phyloP scores from a whole-genome alignment of 1,284 basidiomycete species.

The Tilletia setariae region DNA sequence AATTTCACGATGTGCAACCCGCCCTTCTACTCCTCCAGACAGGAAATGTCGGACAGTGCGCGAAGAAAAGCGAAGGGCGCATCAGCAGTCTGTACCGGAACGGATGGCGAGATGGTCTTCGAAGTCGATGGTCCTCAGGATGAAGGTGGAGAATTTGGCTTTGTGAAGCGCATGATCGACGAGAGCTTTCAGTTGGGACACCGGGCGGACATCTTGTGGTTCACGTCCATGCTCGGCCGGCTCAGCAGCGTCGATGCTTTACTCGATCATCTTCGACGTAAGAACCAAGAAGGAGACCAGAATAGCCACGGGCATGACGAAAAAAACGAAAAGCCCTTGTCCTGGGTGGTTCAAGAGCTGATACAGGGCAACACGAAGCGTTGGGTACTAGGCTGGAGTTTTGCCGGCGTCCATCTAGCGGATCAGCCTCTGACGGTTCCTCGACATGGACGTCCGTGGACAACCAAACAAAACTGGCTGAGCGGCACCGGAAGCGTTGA shows the following conservation, averaged over 20 bases:
- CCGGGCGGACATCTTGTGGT: slow-evolving; percentile 62
- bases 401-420: slow-evolving; percentile 62
- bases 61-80: slow-evolving; percentile 29
- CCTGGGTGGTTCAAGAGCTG: slow-evolving; percentile 74
- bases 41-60: slow-evolving; percentile 62
- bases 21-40: slow-evolving; percentile 75
- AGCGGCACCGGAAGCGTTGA: neutral
- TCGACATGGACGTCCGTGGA: neutral
- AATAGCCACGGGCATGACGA: too few relatives aligned
- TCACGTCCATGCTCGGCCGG: slow-evolving; percentile 85
- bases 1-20: slow-evolving; percentile 85
- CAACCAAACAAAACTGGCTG: neutral
- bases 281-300: slow-evolving; percentile 44
- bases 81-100: slow-evolving; percentile 66
- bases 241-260: slow-evolving; percentile 69
- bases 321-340: slow-evolving; percentile 62
- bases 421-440: neutral
- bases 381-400: slow-evolving; percentile 86
- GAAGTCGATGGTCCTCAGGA: slow-evolving; percentile 25
- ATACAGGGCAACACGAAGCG: slow-evolving; percentile 79
- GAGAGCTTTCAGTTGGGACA: slow-evolving; percentile 65
- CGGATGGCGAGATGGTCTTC: slow-evolving; percentile 79
- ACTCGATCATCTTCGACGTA: slow-evolving; percentile 62
- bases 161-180: slow-evolving; percentile 72
- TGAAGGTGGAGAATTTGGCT: slow-evolving; percentile 65